Evolutionary conservation across 345 rosid genomes (phyloP), one percentile per base, ranked within the genome.

Genomic region (Turnera subulata): DNA sequence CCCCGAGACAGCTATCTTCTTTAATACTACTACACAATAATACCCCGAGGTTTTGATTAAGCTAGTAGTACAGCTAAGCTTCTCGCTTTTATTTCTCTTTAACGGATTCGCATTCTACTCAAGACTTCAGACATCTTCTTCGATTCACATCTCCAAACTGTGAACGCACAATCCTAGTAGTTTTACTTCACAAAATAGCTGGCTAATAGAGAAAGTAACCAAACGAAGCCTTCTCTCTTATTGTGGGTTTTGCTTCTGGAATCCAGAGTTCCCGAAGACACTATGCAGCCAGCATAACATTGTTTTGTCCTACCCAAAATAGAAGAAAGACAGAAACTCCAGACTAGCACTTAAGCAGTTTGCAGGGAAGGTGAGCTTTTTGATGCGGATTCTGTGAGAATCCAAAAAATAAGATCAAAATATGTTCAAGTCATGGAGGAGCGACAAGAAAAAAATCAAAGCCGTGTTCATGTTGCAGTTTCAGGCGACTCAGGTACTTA

Each of bases 371-470:
- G 58, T 54, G 51, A 13, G 72, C 57, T 48, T 61, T 67, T n/a
- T n/a, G n/a, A n/a, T n/a, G n/a, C n/a, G 58, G 67, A 58, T 73
- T 63, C 69, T 58, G 48, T 46, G 42, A 65, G 1, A 67, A 58
- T 59, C 25, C 43, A 40, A 50, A 24, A 56, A 44, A 33, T 15
- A 66, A 66, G 26, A 11, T 16, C 48, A 33, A 45, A 59, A 69
- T 66, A 85, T 93, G 99, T 93, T 93, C 78, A 81, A 65, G 73
- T 73, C 98, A 70, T 86, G 97, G 96, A 70, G 94, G 67, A 77
- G 66, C 64, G 94, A 89, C 53, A 89, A 78, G 85, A 81, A 80
- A 78, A 85, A 69, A 78, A 74, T 87, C 78, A 89, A 81, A 73
- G 82, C 78, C 13, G 82, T 78, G 18, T 87, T 89, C 83, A 84